phyloP scores from a whole-genome alignment of 2,329 filamentous ascomycete genomes.

The Trichoderma koningii region DNA sequence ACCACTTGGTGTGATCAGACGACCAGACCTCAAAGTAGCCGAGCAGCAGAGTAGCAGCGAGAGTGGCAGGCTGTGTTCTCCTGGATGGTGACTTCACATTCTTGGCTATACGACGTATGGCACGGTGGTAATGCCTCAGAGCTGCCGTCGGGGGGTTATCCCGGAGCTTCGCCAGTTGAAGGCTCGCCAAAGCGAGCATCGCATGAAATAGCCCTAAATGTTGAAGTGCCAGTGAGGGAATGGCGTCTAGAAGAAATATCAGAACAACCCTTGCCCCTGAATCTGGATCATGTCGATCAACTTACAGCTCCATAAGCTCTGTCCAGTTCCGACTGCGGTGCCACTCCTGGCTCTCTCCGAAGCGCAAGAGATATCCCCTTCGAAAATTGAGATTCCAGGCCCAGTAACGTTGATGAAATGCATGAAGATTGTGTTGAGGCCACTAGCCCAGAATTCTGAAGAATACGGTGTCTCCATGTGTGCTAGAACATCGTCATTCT shows the following conservation, averaged over 20 bases:
- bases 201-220: constrained; percentile 88
- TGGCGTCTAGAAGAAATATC: constrained; percentile 56
- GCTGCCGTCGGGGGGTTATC: constrained; percentile 74
- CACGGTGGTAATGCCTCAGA: constrained; percentile 87
- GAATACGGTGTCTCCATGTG: constrained; percentile 67
- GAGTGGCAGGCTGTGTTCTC: constrained; percentile 73
- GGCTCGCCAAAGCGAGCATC: constrained; percentile 81
- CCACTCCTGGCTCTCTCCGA: constrained; percentile 59
- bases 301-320: constrained; percentile 66
- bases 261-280: not conserved
- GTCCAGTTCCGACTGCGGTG: constrained; percentile 62
- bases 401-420: constrained; percentile 91
- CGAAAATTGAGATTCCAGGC: constrained; percentile 82
- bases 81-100: constrained; percentile 70
- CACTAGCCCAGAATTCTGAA: constrained; percentile 76
- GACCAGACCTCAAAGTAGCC: constrained; percentile 94
- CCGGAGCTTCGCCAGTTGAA: constrained; percentile 86
- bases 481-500: constrained; percentile 58
- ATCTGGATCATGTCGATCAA: constrained; percentile 25
- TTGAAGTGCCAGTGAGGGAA: constrained; percentile 80
- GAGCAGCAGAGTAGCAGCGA: constrained; percentile 85
- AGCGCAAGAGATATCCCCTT: constrained; percentile 76
- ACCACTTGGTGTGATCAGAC: constrained; percentile 95
- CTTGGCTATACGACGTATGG: constrained; percentile 74
- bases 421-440: constrained; percentile 80